These are phyloP conservation scores for Dipteronia sinensis DNA, from an alignment of 345 rosid species.

Conservation along the genomic window DNA sequence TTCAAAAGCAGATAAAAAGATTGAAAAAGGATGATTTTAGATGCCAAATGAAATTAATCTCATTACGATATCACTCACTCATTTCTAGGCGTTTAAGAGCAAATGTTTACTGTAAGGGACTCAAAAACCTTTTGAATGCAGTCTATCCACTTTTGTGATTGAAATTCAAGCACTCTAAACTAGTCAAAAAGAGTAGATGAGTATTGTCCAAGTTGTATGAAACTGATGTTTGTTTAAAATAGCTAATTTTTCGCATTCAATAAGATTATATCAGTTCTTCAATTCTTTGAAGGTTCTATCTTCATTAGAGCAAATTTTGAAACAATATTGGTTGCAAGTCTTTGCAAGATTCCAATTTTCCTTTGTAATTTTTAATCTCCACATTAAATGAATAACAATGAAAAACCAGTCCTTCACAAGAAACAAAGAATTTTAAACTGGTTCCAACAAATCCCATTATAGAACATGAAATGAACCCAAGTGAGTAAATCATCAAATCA, in stretches of 20 bases:
- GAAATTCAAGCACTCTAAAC: neutral
- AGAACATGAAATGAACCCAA: conserved; percentile 12
- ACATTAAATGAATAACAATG: neutral
- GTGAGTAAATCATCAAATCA: neutral
- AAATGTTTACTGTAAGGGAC: neutral
- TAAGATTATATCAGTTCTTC: too few species aligned
- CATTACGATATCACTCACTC: neutral
- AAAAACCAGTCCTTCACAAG: conserved; percentile 2
- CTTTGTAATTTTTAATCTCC: neutral
- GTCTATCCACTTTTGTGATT: neutral
- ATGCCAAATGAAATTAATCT: neutral
- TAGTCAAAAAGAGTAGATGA: neutral
- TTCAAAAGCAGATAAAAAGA: conserved; percentile 20
- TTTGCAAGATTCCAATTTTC: neutral
- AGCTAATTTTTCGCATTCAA: too few species aligned
- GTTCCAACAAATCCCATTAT: conserved; percentile 13
- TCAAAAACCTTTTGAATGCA: neutral
- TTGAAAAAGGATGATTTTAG: neutral
- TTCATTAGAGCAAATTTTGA: neutral
- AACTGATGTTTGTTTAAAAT: too few species aligned
- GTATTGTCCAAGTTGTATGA: neutral
- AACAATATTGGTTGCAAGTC: conserved; percentile 5
- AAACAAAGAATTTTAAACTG: neutral
- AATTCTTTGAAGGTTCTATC: too few species aligned
- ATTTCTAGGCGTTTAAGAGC: neutral